A percentile compares a stretch with the other conserved stretches of the same genome.
Evolutionary conservation across 352 stramenopile species (phyloP).

Genomic region (Phytophthora idaei): DNA sequence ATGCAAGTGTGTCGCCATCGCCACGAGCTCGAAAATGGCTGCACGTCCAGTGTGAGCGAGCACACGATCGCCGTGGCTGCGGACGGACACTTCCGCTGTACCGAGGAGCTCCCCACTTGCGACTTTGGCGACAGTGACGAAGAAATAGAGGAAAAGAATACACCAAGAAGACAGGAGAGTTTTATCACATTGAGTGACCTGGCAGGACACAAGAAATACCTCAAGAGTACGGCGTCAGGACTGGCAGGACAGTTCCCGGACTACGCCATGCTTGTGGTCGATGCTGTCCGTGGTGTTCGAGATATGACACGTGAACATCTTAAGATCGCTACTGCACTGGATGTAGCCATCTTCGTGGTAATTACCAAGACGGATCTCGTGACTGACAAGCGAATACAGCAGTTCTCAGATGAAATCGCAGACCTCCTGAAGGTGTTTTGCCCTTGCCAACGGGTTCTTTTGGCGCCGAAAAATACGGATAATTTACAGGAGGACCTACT

Average conservation of each 20-base stretch:
- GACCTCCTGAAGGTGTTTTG: slow-evolving; percentile 49
- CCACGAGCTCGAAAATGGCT: slow-evolving; percentile 90
- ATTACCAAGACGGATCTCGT: slow-evolving; percentile 77
- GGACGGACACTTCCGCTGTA: slow-evolving; percentile 62
- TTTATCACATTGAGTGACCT: slow-evolving; percentile 79
- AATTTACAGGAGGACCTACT: slow-evolving; percentile 14
- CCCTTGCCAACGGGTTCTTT: slow-evolving; percentile 27
- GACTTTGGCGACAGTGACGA: slow-evolving; percentile 59
- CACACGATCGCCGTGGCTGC: slow-evolving; percentile 78
- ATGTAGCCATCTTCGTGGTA: slow-evolving; percentile 80
- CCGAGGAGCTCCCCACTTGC: slow-evolving; percentile 53
- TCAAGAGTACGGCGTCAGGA: slow-evolving; percentile 88
- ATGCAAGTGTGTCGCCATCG: slow-evolving; percentile 92
- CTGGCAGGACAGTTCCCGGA: slow-evolving; percentile 86
- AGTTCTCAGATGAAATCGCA: slow-evolving; percentile 52
- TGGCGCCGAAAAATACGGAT: slow-evolving; percentile 11
- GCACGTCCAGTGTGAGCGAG: slow-evolving; percentile 89
- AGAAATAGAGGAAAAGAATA: slow-evolving; percentile 17
- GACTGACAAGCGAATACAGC: slow-evolving; percentile 48
- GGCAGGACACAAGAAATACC: slow-evolving; percentile 87
- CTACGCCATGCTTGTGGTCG: slow-evolving; percentile 87
- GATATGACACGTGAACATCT: slow-evolving; percentile 83
- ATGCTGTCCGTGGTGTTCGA: slow-evolving; percentile 67
- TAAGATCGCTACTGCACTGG: slow-evolving; percentile 74
- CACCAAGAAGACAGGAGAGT: slow-evolving; percentile 34